Percentiles rank a stretch among this genome's conserved stretches.
phyloP scores from a whole-genome alignment of 345 rosid species.

The Triadica sebifera region DNA sequence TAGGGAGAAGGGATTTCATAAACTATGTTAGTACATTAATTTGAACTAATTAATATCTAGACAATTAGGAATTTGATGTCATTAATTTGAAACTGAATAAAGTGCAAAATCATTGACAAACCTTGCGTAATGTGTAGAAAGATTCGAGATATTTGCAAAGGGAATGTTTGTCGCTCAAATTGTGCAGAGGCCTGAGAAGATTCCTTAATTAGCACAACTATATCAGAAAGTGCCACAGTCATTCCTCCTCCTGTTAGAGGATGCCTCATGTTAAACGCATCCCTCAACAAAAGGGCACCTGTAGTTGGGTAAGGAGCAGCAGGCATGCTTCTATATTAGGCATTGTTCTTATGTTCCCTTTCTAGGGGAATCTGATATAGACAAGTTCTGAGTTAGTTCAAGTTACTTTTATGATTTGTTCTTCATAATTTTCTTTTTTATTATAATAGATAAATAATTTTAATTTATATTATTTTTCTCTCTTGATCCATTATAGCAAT shows the following conservation, averaged over 20 bases:
- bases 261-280: constrained; percentile 63
- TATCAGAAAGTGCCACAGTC: constrained; percentile 57
- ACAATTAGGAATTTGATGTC: no score
- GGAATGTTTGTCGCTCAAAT: constrained; percentile 15
- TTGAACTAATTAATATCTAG: no score
- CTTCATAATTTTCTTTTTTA: no score
- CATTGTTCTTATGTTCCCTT: constrained; percentile 52
- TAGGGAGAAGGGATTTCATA: no score
- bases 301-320: constrained; percentile 52
- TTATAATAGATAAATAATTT: no score
- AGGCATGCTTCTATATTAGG: constrained; percentile 62
- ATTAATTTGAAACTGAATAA: no score
- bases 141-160: constrained; percentile 16
- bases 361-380: constrained; percentile 42
- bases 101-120: neutral
- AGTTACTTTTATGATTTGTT: no score
- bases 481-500: no score
- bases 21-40: no score
- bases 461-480: no score
- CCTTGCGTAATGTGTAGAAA: constrained; percentile 18
- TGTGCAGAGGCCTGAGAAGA: constrained; percentile 11
- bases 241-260: constrained; percentile 66
- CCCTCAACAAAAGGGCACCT: constrained; percentile 51
- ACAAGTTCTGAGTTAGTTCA: no score
- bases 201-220: constrained; percentile 12